Percentiles rank a stretch among this genome's conserved stretches.
These are phyloP conservation scores for Lachnellula occidentalis DNA, from an alignment of 2,329 filamentous ascomycete species.

Conservation along the genomic window DNA sequence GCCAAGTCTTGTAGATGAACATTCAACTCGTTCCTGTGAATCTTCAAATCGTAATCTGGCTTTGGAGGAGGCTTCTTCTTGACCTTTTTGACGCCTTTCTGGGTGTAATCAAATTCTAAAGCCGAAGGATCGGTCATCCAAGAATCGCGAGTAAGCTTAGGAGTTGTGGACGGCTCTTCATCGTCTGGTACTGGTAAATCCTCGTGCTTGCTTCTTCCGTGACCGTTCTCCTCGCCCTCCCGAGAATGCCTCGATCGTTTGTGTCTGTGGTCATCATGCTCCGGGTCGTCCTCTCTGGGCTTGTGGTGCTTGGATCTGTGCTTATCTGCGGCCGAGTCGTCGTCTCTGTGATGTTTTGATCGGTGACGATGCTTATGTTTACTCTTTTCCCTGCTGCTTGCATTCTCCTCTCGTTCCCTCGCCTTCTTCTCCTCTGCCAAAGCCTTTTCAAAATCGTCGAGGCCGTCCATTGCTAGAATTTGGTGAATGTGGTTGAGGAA, in stretches of 20 bases:
- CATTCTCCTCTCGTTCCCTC: conserved; percentile 43
- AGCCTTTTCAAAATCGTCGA: conserved; percentile 71
- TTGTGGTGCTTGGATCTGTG: conserved; percentile 11
- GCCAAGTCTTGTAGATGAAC: conserved; percentile 49
- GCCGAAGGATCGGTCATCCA: conserved; percentile 93
- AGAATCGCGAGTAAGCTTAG: conserved; percentile 59
- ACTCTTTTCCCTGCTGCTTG: conserved; percentile 39
- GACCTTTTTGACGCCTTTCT: conserved; percentile 50
- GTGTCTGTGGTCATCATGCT: conserved; percentile 52
- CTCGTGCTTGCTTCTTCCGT: conserved; percentile 33
- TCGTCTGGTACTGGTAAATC: conserved; percentile 49
- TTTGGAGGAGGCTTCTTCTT: conserved; percentile 37
- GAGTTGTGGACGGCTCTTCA: conserved; percentile 33
- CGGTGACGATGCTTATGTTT: conserved; percentile 33
- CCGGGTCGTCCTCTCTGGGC: conserved; percentile 34
- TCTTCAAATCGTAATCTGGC: conserved; percentile 30
- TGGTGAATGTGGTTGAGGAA: conserved; percentile 1
- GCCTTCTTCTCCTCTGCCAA: conserved; percentile 60
- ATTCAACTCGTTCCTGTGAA: conserved; percentile 81
- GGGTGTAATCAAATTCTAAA: conserved; percentile 77
- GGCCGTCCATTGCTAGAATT: conserved; percentile 42
- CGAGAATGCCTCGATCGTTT: conserved; percentile 51
- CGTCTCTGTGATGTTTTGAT: conserved; percentile 30
- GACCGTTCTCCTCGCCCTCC: conserved; percentile 33
- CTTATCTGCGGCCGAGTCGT: conserved; percentile 17